A percentile compares a stretch with the other conserved stretches of the same genome.
Conservation (phyloP, 768 basidiomycete species). For the Calocybe indica region DNA sequence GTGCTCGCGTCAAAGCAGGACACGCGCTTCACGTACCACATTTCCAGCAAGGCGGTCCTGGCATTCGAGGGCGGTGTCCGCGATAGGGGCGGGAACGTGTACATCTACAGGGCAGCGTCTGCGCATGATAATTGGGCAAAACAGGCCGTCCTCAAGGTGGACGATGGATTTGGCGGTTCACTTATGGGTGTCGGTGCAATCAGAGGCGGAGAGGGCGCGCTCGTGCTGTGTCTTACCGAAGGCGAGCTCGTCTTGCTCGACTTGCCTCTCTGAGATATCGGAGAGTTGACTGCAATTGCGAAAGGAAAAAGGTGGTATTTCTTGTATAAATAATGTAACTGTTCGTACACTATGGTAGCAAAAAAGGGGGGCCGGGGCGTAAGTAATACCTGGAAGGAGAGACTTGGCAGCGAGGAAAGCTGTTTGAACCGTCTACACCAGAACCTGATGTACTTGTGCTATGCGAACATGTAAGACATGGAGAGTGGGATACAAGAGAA, state of each 20-base stretch:
- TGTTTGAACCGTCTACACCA: constrained; percentile 14
- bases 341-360: constrained; percentile 2
- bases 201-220: constrained; percentile 20
- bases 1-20: constrained; percentile 92
- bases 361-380: too few species aligned
- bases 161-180: constrained; percentile 63
- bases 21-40: constrained; percentile 80
- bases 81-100: constrained; percentile 75
- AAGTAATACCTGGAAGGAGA: too few species aligned
- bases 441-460: too few species aligned
- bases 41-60: constrained; percentile 48
- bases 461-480: too few species aligned
- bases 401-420: too few species aligned
- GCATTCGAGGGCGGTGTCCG: constrained; percentile 79
- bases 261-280: too few species aligned
- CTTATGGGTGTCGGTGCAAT: constrained; percentile 70
- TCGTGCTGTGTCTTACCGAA: constrained; percentile 71
- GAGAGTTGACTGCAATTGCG: too few species aligned
- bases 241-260: constrained; percentile 53
- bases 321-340: constrained; percentile 5
- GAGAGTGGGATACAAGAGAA: background rate
- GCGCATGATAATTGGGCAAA: constrained; percentile 58
- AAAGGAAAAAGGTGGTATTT: background rate
- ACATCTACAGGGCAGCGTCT: constrained; percentile 66
- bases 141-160: constrained; percentile 77